Evolutionary conservation across 495 filamentous ascomycete species (phyloP).

Genomic region (Trichoderma orchidacearum): DNA sequence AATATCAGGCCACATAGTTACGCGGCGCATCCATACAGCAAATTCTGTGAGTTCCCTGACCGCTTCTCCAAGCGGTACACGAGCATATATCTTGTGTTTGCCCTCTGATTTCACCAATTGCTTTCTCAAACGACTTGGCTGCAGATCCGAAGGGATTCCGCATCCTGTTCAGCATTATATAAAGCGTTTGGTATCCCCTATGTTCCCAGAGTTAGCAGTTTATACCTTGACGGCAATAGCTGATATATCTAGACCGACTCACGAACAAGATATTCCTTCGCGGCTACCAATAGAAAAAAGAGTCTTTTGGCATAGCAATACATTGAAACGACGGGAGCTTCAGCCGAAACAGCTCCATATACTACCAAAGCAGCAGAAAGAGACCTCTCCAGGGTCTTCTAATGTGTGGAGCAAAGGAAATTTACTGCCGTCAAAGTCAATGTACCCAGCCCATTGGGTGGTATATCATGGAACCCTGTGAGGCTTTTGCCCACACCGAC

Average conservation of each 20-base stretch:
- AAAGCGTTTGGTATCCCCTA: background rate
- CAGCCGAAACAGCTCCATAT: background rate
- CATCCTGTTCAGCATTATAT: background rate
- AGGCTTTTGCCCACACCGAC: background rate
- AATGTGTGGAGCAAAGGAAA: background rate
- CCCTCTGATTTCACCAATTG: background rate
- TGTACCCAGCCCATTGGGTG: background rate
- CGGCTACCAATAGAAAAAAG: too few relatives aligned
- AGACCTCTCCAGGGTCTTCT: too few relatives aligned
- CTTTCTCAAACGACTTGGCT: background rate
- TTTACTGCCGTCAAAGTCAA: background rate
- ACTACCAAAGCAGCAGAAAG: too few relatives aligned
- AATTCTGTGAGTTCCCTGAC: background rate
- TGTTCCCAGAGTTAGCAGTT: background rate
- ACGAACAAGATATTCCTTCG: background rate
- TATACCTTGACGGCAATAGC: background rate
- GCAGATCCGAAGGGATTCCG: background rate
- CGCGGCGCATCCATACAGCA: background rate
- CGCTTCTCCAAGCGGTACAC: background rate
- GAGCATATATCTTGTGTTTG: background rate
- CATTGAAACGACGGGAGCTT: background rate
- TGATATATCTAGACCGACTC: background rate
- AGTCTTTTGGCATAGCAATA: too few relatives aligned
- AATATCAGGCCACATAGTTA: background rate
- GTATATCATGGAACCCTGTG: background rate